Conservation (phyloP, 176 grass and related monocot genomes). For the Aegilops umbellulata region DNA sequence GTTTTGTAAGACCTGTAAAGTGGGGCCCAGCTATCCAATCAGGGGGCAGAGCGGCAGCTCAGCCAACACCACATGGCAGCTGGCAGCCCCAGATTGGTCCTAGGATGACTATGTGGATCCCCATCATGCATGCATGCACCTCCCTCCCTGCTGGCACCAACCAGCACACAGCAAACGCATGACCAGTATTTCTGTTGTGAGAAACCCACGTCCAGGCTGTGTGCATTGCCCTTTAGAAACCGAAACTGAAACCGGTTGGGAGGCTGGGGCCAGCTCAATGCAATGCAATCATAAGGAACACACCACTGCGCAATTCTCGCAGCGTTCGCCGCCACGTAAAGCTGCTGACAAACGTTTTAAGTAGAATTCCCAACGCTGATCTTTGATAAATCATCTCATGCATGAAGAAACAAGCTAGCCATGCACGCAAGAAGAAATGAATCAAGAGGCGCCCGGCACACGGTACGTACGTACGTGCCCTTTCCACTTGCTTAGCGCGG, state of each 20-base stretch:
- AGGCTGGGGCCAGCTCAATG: neutral
- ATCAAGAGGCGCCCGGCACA: neutral
- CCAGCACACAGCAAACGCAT: constrained; percentile 42
- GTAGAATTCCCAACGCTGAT: neutral
- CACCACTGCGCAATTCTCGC: neutral
- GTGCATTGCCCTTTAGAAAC: neutral
- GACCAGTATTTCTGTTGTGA: constrained; percentile 37
- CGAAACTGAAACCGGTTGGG: constrained; percentile 9
- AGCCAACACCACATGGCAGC: neutral
- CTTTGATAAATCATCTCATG: no score
- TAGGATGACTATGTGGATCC: neutral
- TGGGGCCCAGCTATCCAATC: constrained; percentile 22
- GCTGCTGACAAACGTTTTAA: neutral
- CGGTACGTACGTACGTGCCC: neutral
- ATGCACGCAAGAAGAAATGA: neutral
- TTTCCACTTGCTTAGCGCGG: constrained; percentile 37
- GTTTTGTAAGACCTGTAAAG: neutral
- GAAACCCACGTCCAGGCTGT: neutral
- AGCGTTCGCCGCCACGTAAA: neutral
- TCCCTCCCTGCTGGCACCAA: neutral
- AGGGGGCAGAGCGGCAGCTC: constrained; percentile 22
- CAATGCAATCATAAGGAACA: constrained; percentile 15
- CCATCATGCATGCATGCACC: neutral
- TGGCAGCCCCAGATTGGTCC: constrained; percentile 20
- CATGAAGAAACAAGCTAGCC: neutral